phyloP scores from a whole-genome alignment of 2,329 filamentous ascomycete species.

The Xylariaceae sp. region DNA sequence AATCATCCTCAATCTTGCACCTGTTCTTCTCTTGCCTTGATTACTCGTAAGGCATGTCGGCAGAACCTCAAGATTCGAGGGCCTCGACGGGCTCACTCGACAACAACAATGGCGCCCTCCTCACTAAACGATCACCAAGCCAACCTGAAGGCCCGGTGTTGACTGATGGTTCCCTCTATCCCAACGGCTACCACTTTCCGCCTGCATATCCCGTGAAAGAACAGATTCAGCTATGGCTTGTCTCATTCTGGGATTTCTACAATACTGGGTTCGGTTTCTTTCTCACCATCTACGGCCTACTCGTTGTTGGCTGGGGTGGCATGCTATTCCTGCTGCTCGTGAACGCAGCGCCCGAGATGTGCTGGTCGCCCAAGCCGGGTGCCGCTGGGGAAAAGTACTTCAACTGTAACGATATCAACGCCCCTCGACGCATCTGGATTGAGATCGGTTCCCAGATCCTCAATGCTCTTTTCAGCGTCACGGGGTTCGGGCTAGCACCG shows the following conservation, averaged over 20 bases:
- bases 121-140: too few relatives aligned
- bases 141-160: too few relatives aligned
- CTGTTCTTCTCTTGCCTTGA: too few relatives aligned
- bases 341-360: slow-evolving; percentile 72
- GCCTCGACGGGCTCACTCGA: too few relatives aligned
- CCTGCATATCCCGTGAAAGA: slow-evolving; percentile 58
- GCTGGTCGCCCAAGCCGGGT: slow-evolving; percentile 31
- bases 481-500: slow-evolving; percentile 77
- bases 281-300: slow-evolving; percentile 74
- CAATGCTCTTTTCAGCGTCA: slow-evolving; percentile 82
- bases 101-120: too few relatives aligned
- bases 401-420: slow-evolving; percentile 67
- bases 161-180: slow-evolving; percentile 31
- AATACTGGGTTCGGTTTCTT: slow-evolving; percentile 72
- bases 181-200: slow-evolving; percentile 64
- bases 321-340: slow-evolving; percentile 85
- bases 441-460: slow-evolving; percentile 81
- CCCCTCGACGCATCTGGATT: slow-evolving; percentile 77
- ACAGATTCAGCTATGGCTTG: slow-evolving; percentile 53
- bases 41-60: too few relatives aligned
- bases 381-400: slow-evolving; percentile 36
- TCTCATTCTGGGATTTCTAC: slow-evolving; percentile 68
- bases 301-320: slow-evolving; percentile 83
- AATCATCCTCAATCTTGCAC: too few relatives aligned
- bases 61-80: too few relatives aligned